Evolutionary conservation across 176 grass and related monocot species (phyloP), one percentile per base, ranked within the genome.

Genomic region (Aegilops sharonensis): DNA sequence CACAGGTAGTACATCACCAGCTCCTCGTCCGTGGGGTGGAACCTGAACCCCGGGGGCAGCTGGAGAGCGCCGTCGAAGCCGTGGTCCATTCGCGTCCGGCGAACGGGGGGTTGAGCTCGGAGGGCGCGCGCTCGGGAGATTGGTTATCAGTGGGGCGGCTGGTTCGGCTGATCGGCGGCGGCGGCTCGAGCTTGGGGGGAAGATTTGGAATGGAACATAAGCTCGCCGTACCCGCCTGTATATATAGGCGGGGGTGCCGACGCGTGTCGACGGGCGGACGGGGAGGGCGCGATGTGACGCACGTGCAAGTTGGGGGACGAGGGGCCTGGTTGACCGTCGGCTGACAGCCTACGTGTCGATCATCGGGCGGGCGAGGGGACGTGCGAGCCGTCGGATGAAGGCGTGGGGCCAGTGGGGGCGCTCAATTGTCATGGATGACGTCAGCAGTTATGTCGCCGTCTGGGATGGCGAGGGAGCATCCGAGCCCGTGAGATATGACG

Each of bases 11-110:
- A 69, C 72, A 48, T 93, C 17, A 98, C 95, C 3, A 98, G 93
- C 92, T 98, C 95, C 13, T 98, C 93, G 85, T 98, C 95, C 0
- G 95, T 98, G 0, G 95, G 95, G 87, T 98, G 95, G 93, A 98
- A 98, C 6, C 95, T 87, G 91, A 98, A 98, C 7, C 95, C 95
- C 2, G 91, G 95, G 13, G 95, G 95, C 15, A 98, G 86, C 76
- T 90, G 83, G 47, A 98, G 82, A 59, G 84, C 92, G n/a, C 91
- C 91, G 77, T 86, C 91, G 32, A 59, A 8, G 56, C 85, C 71
- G 83, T 78, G 59, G 75, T 89, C 88, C 95, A 97, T 97, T 21
- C 32, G 4, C 7, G 12, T 45, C 2, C 71, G 69, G 9, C 1
- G 71, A 63, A 3, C 43, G 6, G 47, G 45, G 43, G 74, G 5